Conservation (phyloP, 2,329 filamentous ascomycete species). For the Aaosphaeria arxii region DNA sequence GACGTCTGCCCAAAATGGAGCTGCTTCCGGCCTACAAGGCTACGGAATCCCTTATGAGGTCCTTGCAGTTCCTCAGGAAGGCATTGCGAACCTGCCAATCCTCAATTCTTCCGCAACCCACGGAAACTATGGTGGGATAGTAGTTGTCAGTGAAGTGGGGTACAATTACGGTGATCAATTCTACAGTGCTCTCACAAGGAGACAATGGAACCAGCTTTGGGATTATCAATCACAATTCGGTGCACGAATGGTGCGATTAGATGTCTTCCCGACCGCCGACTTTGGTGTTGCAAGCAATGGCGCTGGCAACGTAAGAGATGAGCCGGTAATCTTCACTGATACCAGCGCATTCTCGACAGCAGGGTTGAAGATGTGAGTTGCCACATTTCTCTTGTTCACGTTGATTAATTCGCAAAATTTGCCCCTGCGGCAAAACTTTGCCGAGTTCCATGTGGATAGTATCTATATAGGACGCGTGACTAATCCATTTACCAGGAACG, state of each 20-base stretch:
- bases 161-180: conserved; percentile 52
- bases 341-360: conserved; percentile 53
- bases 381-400: not conserved
- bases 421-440: conserved; percentile 2
- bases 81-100: conserved; percentile 47
- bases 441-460: conserved; percentile 7
- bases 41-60: conserved; percentile 61
- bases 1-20: conserved; percentile 48
- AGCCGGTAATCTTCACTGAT: conserved; percentile 52
- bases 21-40: conserved; percentile 54
- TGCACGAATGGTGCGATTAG: conserved; percentile 59
- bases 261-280: conserved; percentile 53
- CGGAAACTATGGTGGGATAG: conserved; percentile 60
- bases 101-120: conserved; percentile 48
- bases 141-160: conserved; percentile 53
- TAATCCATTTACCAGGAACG: conserved; percentile 18
- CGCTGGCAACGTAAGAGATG: conserved; percentile 26
- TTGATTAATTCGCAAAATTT: conserved; percentile 1
- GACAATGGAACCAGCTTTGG: conserved; percentile 57
- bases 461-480: conserved; percentile 5
- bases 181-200: conserved; percentile 53
- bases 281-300: conserved; percentile 43
- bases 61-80: conserved; percentile 53
- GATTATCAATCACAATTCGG: conserved; percentile 58
- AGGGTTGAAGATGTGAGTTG: conserved; percentile 47